phyloP scores from a whole-genome alignment of 306 rosid species.

The Quercus bicolor region DNA sequence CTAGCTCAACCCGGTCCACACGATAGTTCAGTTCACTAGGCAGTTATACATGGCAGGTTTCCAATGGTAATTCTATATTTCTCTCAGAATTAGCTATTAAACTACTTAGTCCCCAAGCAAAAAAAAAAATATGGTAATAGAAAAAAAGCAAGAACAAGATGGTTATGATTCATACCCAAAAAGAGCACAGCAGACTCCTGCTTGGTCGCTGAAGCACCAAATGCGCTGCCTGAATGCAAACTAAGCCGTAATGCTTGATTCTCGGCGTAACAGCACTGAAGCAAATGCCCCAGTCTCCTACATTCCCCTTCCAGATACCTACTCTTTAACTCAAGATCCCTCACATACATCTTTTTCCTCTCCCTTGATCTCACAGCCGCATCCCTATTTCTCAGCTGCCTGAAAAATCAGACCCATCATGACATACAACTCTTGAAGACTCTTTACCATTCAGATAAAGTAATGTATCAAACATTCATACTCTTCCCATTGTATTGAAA shows the following conservation, averaged over 20 bases:
- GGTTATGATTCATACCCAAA: conserved; percentile 60
- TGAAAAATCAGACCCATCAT: conserved; percentile 27
- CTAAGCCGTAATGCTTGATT: conserved; percentile 71
- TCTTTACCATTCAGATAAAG: too few relatives aligned
- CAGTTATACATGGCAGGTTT: background rate
- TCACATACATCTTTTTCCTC: conserved; percentile 75
- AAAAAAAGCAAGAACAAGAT: background rate
- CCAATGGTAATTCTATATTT: background rate
- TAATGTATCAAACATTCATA: too few relatives aligned
- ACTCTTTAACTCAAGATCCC: conserved; percentile 72
- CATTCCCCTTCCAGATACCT: conserved; percentile 86
- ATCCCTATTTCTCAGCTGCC: conserved; percentile 90
- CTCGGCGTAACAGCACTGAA: conserved; percentile 82
- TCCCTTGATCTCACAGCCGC: conserved; percentile 89
- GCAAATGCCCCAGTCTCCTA: conserved; percentile 79
- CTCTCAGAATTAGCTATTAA: too few relatives aligned
- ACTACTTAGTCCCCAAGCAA: background rate
- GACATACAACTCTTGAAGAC: background rate
- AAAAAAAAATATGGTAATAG: background rate
- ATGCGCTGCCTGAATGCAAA: conserved; percentile 58
- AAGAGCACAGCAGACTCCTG: conserved; percentile 99
- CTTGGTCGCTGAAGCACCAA: conserved; percentile 65
- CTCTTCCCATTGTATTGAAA: too few relatives aligned
- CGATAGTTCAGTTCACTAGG: background rate
- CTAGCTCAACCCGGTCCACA: too few relatives aligned